Evolutionary conservation across 495 filamentous ascomycete species (phyloP).

Genomic region (Neurospora sp.): DNA sequence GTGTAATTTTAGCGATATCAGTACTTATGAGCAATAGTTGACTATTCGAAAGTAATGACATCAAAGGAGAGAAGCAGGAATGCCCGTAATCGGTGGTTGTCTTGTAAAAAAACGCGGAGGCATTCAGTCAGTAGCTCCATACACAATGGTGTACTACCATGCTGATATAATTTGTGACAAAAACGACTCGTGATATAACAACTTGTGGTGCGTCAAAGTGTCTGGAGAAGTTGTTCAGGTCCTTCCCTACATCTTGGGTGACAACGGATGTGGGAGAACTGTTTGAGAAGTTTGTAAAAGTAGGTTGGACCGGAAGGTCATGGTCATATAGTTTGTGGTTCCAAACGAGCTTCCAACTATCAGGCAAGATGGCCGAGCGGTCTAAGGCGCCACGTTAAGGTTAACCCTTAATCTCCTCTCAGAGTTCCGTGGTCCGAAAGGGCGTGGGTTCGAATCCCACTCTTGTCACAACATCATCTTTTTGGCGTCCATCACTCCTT

Average conservation of each 20-base stretch:
- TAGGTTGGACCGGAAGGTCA: too few relatives aligned
- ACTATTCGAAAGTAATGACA: neutral
- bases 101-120: neutral
- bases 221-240: too few relatives aligned
- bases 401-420: neutral
- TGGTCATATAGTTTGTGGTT: too few relatives aligned
- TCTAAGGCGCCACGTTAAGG: neutral
- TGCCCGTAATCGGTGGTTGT: neutral
- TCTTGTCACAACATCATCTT: slow-evolving; percentile 13
- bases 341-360: too few relatives aligned
- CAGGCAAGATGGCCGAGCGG: neutral
- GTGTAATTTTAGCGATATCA: slow-evolving; percentile 21
- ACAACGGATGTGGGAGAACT: too few relatives aligned
- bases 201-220: too few relatives aligned
- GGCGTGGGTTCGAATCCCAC: slow-evolving; percentile 31
- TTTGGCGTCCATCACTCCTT: neutral
- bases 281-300: too few relatives aligned
- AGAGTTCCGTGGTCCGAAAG: slow-evolving; percentile 26
- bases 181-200: too few relatives aligned
- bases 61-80: neutral
- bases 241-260: too few relatives aligned
- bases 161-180: too few relatives aligned
- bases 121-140: too few relatives aligned
- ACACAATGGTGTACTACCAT: too few relatives aligned
- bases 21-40: slow-evolving; percentile 1